Conservation (phyloP, 805 yeast species). For the Starmerella sp. region DNA sequence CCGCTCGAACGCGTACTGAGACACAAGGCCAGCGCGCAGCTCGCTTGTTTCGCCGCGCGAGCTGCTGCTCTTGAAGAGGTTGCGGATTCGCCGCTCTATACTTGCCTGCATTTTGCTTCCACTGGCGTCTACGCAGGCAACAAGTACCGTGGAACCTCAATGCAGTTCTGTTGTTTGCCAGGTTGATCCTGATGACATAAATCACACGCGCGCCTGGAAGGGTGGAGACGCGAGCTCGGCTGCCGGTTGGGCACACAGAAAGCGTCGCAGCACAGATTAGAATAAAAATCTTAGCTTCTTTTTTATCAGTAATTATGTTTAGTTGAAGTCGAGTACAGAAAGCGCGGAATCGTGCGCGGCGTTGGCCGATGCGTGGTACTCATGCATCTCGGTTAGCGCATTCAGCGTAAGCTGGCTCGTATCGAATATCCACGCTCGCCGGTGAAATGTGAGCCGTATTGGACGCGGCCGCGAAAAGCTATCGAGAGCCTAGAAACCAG, state of each 20-base stretch:
- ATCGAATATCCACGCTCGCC: too few species aligned
- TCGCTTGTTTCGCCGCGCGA: constrained; percentile 70
- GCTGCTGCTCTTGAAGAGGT: constrained; percentile 50
- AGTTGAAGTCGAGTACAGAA: too few species aligned
- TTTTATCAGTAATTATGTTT: too few species aligned
- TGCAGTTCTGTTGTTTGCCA: background rate
- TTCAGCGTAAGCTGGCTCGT: too few species aligned
- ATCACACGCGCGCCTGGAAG: constrained; percentile 1
- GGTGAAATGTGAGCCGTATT: too few species aligned
- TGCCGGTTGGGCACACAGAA: background rate
- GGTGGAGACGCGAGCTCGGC: background rate
- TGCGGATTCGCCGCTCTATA: constrained; percentile 42
- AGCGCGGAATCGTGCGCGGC: too few species aligned
- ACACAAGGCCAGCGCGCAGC: constrained; percentile 77
- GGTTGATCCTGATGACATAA: constrained; percentile 1
- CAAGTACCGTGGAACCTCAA: background rate
- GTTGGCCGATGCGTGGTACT: too few species aligned
- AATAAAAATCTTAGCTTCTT: too few species aligned
- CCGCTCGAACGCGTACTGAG: constrained; percentile 81
- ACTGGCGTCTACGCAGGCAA: background rate
- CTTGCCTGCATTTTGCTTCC: constrained; percentile 12
- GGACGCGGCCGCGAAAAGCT: too few species aligned
- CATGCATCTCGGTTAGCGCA: too few species aligned
- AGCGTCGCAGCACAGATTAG: background rate
- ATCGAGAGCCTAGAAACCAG: too few species aligned